Evolutionary conservation across 2,329 filamentous ascomycete species (phyloP), one percentile per base, ranked within the genome.

Genomic region (Claviceps fusiformis): DNA sequence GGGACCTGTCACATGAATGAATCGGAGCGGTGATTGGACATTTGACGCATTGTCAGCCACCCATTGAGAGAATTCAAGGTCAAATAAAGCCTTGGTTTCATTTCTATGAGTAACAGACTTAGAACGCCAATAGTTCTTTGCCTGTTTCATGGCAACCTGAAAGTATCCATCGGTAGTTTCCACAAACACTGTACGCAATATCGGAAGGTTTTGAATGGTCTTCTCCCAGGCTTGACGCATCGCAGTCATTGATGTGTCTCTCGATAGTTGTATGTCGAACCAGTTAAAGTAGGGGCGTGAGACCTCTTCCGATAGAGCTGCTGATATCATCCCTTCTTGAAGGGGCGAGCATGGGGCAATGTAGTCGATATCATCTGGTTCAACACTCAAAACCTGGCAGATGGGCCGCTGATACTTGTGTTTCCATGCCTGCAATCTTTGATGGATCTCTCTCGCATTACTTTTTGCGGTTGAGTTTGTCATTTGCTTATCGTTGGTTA

Each of bases 251-350:
- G 81, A 74, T 5, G 80, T 64, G 0, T 66, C 58, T 0, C 67
- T 55, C 0, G 67, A 55, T 0, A 95, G 67, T 0, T 71, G 61
- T 47, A 92, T 82, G 0, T 69, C 70, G 63, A 96, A 95, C 0
- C 76, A 74, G 55, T 90, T 90, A 67, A 92, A 95, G 64, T 96
- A 96, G 0, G 86, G 70, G 0, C 76, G 73, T 0, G 71, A 65
- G 0, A 75, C 69, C 19, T 73, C 81, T 10, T 81, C 64, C 0
- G 69, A 78, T 43, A 86, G 65, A 29, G 83, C 84, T 51, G 83
- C 79, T 6, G 86, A 85, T 52, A 95, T 81, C 73, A 96, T 92
- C 0, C 90, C 91, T 65, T 92, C 82, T 63, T 96, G 91, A 1
- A 95, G 72, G 0, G 90, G 80, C 0, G 91, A 95, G 64, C 91